phyloP scores from a whole-genome alignment of 148 eudicot species.

The Chenopodium quinoa region DNA sequence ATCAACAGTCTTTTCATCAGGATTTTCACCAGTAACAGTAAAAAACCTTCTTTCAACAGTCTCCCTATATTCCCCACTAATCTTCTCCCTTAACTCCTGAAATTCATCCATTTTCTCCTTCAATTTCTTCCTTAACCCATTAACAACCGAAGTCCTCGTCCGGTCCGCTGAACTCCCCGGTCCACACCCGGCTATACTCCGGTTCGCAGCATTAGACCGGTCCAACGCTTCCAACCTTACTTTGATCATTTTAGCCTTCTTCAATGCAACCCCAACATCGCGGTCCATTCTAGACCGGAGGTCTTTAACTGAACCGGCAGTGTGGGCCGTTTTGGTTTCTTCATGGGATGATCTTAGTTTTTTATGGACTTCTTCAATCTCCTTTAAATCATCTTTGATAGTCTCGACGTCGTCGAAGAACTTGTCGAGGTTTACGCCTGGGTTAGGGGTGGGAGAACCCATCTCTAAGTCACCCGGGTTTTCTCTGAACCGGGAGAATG shows the following conservation, averaged over 20 bases:
- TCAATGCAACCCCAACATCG: constrained; percentile 37
- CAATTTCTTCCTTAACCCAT: constrained; percentile 44
- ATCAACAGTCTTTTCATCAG: constrained; percentile 45
- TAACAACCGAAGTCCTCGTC: constrained; percentile 40
- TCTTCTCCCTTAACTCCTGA: constrained; percentile 40
- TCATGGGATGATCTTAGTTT: constrained; percentile 39
- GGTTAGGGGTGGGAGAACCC: constrained; percentile 5
- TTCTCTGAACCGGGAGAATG: constrained; percentile 35
- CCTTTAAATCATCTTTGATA: constrained; percentile 39
- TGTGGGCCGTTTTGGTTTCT: constrained; percentile 45
- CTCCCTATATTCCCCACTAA: constrained; percentile 49
- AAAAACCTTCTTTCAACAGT: constrained; percentile 51
- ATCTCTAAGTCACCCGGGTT: constrained; percentile 21
- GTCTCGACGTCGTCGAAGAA: constrained; percentile 50
- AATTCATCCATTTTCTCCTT: constrained; percentile 53
- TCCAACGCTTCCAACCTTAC: constrained; percentile 46
- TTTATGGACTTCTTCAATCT: constrained; percentile 24
- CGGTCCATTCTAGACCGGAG: constrained; percentile 50
- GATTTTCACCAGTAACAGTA: constrained; percentile 57
- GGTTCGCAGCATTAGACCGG: constrained; percentile 40
- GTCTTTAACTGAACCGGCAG: constrained; percentile 38
- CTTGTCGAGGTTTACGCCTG: constrained; percentile 46
- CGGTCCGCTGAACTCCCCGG: constrained; percentile 52
- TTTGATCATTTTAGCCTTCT: constrained; percentile 49
- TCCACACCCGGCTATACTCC: constrained; percentile 43